Percentiles rank a stretch among this genome's conserved stretches.
phyloP scores from a whole-genome alignment of 768 basidiomycete genomes.

The Mycena pura region DNA sequence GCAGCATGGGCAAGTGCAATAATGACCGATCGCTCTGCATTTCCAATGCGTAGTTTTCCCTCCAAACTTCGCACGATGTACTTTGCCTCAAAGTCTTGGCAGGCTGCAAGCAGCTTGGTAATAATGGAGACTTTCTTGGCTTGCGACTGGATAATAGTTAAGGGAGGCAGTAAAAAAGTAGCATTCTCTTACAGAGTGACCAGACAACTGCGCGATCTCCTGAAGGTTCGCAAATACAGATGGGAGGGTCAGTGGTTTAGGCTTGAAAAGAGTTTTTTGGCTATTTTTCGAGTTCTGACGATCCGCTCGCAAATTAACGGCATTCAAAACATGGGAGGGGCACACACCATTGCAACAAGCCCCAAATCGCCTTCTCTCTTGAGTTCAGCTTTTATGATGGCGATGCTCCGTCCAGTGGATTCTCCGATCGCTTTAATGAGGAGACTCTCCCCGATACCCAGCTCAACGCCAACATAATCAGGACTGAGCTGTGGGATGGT shows the following conservation, averaged over 20 bases:
- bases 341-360: constrained; percentile 88
- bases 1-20: constrained; percentile 93
- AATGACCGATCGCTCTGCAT: constrained; percentile 95
- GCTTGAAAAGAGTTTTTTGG: constrained; percentile 94
- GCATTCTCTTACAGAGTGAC: constrained; percentile 68
- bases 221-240: constrained; percentile 89
- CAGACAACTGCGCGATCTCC: constrained; percentile 87
- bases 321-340: neutral
- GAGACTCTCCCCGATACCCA: constrained; percentile 95
- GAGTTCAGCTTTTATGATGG: constrained; percentile 87
- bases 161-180: constrained; percentile 6
- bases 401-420: constrained; percentile 87
- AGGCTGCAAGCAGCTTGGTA: constrained; percentile 91
- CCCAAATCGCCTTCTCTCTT: constrained; percentile 97
- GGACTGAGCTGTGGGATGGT: constrained; percentile 74
- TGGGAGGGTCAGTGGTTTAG: constrained; percentile 87
- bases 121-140: constrained; percentile 94
- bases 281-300: constrained; percentile 87
- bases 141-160: constrained; percentile 70
- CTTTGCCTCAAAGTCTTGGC: constrained; percentile 91
- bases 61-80: constrained; percentile 95
- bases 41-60: constrained; percentile 96
- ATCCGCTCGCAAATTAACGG: neutral
- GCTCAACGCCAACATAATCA: constrained; percentile 93
- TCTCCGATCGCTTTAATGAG: constrained; percentile 95